Evolutionary conservation across 2,329 filamentous ascomycete genomes (phyloP), one percentile per base, ranked within the genome.

Genomic region (Epichloe coenophiala): DNA sequence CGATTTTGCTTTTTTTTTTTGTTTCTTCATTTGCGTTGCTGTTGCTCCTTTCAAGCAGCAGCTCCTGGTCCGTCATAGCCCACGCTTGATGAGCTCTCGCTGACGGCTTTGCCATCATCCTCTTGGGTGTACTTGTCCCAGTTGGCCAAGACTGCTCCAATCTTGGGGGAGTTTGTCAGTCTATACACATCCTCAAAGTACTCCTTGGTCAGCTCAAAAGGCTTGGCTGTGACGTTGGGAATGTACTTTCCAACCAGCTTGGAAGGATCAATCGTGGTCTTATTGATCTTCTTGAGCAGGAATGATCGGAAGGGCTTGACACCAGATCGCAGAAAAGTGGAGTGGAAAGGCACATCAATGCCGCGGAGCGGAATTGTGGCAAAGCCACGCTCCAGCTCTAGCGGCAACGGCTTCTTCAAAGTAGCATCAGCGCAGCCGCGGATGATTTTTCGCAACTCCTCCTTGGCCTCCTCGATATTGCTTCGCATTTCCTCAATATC

Each of bases 271-370:
- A 98, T 97, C 49, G 87, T 94, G 23, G 90, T 96, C 81, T 95
- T 95, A 78, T 97, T 89, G 74, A 98, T 97, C 81, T 98, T 98
- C 86, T 97, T 98, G 61, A 97, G 84, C 65, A 98, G 71, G 81
- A 98, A 98, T 43, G 84, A 91, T 58, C 93, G 81, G 88, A 98
- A 98, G 45, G 94, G 93, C 78, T 98, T 98, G 69, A 98, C 93
- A 61, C 93, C 94, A 39, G 89, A 95, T 51, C 94, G 87, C 71
- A 98, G 73, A 78, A 98, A 98, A 17, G 93, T 98, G 60, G 86
- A 93, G 78, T 98, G 93, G 87, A 98, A 98, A 43, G 93, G 93
- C 64, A 97, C 94, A 62, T 98, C 93, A 60, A 98, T 98, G 56
- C 94, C 94, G 64, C 86, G 88, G 57, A 98, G 85, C 42, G 94